These are phyloP conservation scores for Auricularia auricula-judae DNA, from an alignment of 768 basidiomycete genomes.

Conservation along the genomic window DNA sequence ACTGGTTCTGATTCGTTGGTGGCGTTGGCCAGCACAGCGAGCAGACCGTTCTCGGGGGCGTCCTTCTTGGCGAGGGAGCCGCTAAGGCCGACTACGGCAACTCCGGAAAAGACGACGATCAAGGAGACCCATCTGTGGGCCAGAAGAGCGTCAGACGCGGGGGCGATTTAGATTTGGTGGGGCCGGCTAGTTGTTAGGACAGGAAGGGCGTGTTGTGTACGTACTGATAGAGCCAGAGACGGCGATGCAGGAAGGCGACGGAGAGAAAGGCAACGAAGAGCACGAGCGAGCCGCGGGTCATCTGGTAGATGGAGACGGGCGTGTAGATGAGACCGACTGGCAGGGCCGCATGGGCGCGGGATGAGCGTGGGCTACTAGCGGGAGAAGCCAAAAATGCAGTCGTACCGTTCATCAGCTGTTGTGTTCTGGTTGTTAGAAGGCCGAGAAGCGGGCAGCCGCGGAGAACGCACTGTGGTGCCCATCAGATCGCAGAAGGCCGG, in stretches of 20 bases:
- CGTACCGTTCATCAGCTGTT: slow-evolving; percentile 1
- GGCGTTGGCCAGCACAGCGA: slow-evolving; percentile 18
- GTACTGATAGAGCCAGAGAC: slow-evolving; percentile 81
- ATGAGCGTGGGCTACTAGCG: slow-evolving; percentile 4
- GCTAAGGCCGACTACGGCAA: slow-evolving; percentile 76
- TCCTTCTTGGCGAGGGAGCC: slow-evolving; percentile 79
- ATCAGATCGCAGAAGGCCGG: slow-evolving; percentile 85
- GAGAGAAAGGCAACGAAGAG: slow-evolving; percentile 88
- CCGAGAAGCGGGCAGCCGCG: neutral
- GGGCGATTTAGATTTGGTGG: neutral
- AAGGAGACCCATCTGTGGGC: slow-evolving; percentile 74
- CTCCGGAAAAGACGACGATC: slow-evolving; percentile 75
- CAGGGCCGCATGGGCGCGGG: slow-evolving; percentile 22
- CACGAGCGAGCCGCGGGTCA: slow-evolving; percentile 64
- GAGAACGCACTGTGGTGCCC: slow-evolving; percentile 66
- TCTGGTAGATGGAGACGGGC: slow-evolving; percentile 92
- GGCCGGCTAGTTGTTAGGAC: neutral
- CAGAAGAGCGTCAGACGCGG: slow-evolving; percentile 4
- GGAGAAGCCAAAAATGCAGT: neutral
- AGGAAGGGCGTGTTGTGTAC: slow-evolving; percentile 7
- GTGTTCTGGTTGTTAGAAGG: neutral
- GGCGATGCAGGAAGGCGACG: slow-evolving; percentile 80
- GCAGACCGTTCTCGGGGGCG: slow-evolving; percentile 33
- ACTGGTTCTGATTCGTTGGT: slow-evolving; percentile 2
- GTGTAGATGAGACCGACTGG: slow-evolving; percentile 92